phyloP scores from a whole-genome alignment of 163 green algal species.

The Chlamydomonas reinhardtii region DNA sequence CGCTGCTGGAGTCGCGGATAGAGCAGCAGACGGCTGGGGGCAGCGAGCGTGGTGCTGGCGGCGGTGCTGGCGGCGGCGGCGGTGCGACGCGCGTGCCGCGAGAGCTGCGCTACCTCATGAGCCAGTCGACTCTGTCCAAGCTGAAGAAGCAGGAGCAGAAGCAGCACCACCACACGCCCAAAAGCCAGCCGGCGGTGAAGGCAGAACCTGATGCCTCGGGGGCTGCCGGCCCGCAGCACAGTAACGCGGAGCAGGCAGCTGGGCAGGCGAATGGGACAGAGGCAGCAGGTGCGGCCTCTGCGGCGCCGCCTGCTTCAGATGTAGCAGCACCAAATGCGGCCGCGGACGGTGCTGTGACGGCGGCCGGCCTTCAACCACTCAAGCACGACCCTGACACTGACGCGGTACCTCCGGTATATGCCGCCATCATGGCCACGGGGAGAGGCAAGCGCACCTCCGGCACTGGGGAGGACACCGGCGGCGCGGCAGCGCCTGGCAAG shows the following conservation, averaged over 20 bases:
- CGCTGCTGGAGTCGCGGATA: constrained; percentile 39
- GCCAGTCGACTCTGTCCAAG: constrained; percentile 20
- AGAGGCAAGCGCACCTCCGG: no score
- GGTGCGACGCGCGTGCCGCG: neutral
- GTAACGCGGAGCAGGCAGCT: no score
- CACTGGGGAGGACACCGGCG: no score
- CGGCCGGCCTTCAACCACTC: no score
- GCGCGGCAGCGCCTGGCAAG: no score
- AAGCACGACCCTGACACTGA: no score
- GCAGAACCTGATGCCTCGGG: neutral
- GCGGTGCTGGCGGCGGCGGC: neutral
- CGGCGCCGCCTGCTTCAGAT: no score
- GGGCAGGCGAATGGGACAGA: no score
- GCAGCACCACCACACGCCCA: neutral
- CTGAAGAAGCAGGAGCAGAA: constrained; percentile 19
- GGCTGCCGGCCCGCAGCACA: neutral
- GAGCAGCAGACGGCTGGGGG: neutral
- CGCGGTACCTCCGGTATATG: no score
- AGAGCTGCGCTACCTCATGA: constrained; percentile 43
- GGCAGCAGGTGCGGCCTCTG: no score
- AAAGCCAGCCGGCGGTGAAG: no score
- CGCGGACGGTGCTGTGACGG: neutral
- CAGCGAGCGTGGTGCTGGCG: neutral
- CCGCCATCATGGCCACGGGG: no score
- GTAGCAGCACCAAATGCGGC: neutral